Evolutionary conservation across 2,329 filamentous ascomycete species (phyloP), one percentile per base, ranked within the genome.

Genomic region (Curvularia sp.): DNA sequence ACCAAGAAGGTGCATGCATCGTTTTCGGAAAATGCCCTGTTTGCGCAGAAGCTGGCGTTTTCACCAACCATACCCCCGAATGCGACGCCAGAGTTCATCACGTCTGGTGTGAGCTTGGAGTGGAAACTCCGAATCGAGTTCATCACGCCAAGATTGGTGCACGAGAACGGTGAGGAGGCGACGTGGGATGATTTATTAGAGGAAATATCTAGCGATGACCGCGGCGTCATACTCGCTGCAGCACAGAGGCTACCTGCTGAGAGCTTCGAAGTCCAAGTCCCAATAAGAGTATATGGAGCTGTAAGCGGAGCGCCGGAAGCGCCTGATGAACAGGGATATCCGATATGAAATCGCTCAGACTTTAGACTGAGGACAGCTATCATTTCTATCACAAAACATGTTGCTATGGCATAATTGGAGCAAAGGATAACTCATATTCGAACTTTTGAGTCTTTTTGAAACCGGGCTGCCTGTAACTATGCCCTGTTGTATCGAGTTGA

Each of bases 121-220:
- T 99, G 95, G 95, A 91, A 90, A 75, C 82, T 99, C 33, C 84
- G 92, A 1, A 87, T 99, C 57, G 93, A 98, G 78, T 99, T 99
- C 77, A 93, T 97, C 26, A 94, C 94, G 5, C 89, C 91, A 5
- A 86, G 84, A 18, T 74, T 84, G 65, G 72, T 52, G 64, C 69
- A 72, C 31, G 74, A 72, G 35, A 71, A 75, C 31, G 71, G 71
- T 2, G 65, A 74, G 38, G 74, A 75, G 48, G 54, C 60, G 1
- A 58, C 58, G 1, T 71, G 68, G 50, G 69, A 76, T 70, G 61
- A 78, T 71, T 77, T 97, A n/a, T 78, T 97, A 41, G 93, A 97
- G 73, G 87, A 91, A 68, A 85, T 95, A 10, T 88, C 88, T 6
- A 85, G 86, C 50, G 92, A 97, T 72, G 91, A 96, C 64, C 84